Percentiles rank a stretch among this genome's conserved stretches.
These are phyloP conservation scores for Citrullus amarus DNA, from an alignment of 306 rosid species.

Conservation along the genomic window DNA sequence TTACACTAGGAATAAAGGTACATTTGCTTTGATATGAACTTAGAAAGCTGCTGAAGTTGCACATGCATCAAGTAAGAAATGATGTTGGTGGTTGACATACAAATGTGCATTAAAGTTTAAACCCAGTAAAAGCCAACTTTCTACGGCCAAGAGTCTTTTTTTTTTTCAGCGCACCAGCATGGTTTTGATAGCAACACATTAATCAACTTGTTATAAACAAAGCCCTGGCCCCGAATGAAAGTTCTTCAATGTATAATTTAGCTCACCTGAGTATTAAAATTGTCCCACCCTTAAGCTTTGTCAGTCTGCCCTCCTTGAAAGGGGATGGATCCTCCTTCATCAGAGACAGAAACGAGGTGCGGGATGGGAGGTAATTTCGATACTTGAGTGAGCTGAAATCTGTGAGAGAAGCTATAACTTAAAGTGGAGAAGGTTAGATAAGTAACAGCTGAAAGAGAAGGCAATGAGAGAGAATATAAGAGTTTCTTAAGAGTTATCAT, in stretches of 20 bases:
- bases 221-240: neutral
- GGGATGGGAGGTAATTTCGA: neutral
- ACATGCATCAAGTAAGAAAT: neutral
- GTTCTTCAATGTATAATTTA: neutral
- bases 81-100: neutral
- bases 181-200: neutral
- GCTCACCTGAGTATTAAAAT: neutral
- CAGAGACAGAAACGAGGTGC: neutral
- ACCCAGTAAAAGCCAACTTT: neutral
- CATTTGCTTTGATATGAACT: neutral
- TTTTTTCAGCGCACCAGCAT: neutral
- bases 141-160: neutral
- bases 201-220: neutral
- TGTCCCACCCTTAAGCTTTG: constrained; percentile 1
- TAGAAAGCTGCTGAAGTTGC: neutral
- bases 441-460: neutral
- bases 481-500: neutral
- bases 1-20: neutral
- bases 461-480: neutral
- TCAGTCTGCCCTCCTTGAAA: neutral
- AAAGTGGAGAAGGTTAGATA: neutral
- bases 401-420: neutral
- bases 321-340: neutral
- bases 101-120: neutral
- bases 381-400: neutral